Conservation (phyloP, 352 stramenopile genomes). For the Proteromonas lacertae region DNA sequence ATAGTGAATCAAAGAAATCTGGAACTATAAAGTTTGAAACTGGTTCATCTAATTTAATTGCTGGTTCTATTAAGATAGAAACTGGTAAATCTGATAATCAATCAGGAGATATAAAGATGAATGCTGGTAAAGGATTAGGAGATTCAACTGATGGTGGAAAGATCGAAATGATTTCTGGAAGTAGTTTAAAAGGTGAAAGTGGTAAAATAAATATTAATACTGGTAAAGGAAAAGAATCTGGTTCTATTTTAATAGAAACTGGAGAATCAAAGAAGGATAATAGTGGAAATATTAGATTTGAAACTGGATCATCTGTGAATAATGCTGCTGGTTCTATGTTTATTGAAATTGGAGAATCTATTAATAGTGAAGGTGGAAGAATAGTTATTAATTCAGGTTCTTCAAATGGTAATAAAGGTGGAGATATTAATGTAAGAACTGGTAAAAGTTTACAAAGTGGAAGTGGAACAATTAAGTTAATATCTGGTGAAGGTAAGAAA, state of each 20-base stretch:
- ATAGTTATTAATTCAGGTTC: slow-evolving; percentile 1
- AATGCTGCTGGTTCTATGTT: slow-evolving; percentile 26
- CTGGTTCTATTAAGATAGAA: slow-evolving; percentile 7
- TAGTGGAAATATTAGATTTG: slow-evolving; percentile 19
- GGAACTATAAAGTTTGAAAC: slow-evolving; percentile 26
- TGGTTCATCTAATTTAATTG: slow-evolving; percentile 15
- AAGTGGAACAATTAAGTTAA: too few species aligned
- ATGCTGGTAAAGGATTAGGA: slow-evolving; percentile 10
- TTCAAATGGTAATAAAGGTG: slow-evolving; percentile 2
- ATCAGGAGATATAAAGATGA: slow-evolving; percentile 15
- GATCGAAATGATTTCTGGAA: slow-evolving; percentile 7
- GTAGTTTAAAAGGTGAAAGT: slow-evolving; percentile 14
- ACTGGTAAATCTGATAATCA: slow-evolving; percentile 15
- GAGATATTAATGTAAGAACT: slow-evolving; percentile 31
- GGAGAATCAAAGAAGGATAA: slow-evolving; percentile 25
- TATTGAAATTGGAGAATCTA: slow-evolving; percentile 28
- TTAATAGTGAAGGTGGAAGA: slow-evolving; percentile 6
- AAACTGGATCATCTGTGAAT: slow-evolving; percentile 15
- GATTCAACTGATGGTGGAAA: slow-evolving; percentile 8
- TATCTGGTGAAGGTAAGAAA: too few species aligned
- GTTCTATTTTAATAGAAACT: slow-evolving; percentile 17
- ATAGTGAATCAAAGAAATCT: slow-evolving; percentile 25
- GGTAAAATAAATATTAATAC: slow-evolving; percentile 12
- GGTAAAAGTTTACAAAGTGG: slow-evolving; percentile 12
- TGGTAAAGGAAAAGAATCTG: slow-evolving; percentile 10